A percentile compares a stretch with the other conserved stretches of the same genome.
Evolutionary conservation across 1,139 yeast genomes (phyloP).

Genomic region (Nakaseomyces glabratus): DNA sequence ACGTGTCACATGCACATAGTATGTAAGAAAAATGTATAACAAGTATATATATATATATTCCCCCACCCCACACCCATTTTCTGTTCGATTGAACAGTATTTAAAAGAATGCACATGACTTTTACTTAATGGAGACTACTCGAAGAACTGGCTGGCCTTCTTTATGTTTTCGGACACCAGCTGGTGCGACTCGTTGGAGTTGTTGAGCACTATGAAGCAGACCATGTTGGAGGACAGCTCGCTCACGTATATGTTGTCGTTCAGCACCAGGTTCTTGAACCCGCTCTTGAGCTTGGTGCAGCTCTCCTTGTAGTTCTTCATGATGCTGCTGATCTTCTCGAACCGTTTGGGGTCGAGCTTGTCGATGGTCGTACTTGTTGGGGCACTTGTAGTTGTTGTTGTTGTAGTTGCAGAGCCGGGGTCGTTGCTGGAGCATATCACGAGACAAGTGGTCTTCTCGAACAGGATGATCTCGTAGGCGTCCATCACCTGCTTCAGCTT

Average conservation of each 20-base stretch:
- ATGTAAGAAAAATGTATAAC: no score
- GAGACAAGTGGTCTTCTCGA: conserved; percentile 87
- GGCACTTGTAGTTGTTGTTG: conserved; percentile 24
- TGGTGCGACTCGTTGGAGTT: conserved; percentile 28
- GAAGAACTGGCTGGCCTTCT: conserved; percentile 32
- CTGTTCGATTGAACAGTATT: no score
- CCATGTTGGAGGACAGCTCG: conserved; percentile 38
- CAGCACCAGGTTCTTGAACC: conserved; percentile 68
- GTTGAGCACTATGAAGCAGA: conserved; percentile 35
- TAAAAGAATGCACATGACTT: no score
- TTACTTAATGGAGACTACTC: no score
- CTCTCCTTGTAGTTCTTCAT: conserved; percentile 93
- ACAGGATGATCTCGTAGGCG: conserved; percentile 84
- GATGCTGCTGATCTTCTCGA: conserved; percentile 87
- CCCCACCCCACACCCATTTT: no score
- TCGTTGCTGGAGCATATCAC: conserved; percentile 65
- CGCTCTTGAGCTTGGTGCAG: conserved; percentile 68
- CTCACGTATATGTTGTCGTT: conserved; percentile 51
- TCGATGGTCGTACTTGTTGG: conserved; percentile 20
- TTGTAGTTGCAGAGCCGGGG: background rate
- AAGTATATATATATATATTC: no score
- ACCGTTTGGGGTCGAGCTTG: conserved; percentile 69
- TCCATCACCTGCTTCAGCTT: conserved; percentile 68
- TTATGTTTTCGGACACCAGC: conserved; percentile 33
- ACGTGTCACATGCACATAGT: no score